Percentiles rank a stretch among this genome's conserved stretches.
phyloP scores from a whole-genome alignment of 2,329 filamentous ascomycete species.

The Epichloe elymi region DNA sequence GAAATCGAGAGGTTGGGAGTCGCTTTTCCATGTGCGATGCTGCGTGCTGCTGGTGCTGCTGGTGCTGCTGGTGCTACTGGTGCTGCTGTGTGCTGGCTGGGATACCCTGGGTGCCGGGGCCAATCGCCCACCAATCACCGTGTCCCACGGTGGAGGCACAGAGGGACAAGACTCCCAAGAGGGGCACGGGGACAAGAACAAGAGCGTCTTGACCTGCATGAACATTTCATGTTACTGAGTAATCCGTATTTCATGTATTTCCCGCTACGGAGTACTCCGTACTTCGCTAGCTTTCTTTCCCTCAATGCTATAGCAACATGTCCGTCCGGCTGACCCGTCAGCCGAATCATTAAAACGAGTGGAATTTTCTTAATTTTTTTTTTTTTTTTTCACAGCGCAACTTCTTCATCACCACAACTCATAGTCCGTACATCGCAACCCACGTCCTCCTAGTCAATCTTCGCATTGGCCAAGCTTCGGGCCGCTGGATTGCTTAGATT shows the following conservation, averaged over 20 bases:
- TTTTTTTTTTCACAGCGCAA: neutral
- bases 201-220: too few relatives aligned
- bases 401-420: neutral
- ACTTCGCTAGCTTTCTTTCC: neutral
- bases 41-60: neutral
- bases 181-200: too few relatives aligned
- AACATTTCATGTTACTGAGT: neutral
- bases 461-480: conserved; percentile 55
- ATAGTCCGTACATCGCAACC: neutral
- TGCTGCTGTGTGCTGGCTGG: neutral
- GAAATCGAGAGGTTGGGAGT: conserved; percentile 9
- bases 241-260: neutral
- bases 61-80: too few relatives aligned
- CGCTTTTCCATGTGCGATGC: neutral
- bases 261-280: neutral
- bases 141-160: neutral
- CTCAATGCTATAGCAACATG: neutral
- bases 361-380: too few relatives aligned
- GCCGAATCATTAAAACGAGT: too few relatives aligned
- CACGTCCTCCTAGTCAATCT: conserved; percentile 49
- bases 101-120: neutral
- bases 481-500: conserved; percentile 61
- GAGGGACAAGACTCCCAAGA: too few relatives aligned
- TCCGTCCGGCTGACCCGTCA: neutral
- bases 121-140: neutral